Base-by-base conservation (phyloP, 2,329 filamentous ascomycete genomes). In the Blastomyces silverae region DNA sequence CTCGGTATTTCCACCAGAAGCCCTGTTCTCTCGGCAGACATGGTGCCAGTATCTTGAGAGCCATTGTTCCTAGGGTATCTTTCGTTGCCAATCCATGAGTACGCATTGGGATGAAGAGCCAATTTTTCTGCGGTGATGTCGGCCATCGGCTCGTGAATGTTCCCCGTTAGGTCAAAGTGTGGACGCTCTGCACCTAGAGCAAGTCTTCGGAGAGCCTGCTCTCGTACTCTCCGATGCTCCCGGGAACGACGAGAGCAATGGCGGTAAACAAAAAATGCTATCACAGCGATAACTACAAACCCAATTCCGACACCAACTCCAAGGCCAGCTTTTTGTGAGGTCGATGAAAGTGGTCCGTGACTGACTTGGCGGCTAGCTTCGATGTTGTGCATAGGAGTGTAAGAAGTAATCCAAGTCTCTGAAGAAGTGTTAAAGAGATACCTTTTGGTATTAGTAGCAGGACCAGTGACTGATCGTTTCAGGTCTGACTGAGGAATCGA, bases 271-370 rank as follows among this genome's bases (percentile, higher is more conserved):
- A 76, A 81, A 25, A 83, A 69, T 0, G 84, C 31, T 1, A 82
- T 68, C 0, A 82, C 75, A 0, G 79, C 74, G 10, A 85, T 70
- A 1, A 84, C 77, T 0, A 83, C 77, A 1, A 88, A 72, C 1
- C 87, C 88, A 1, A 91, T 75, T 1, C 88, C 87, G 0, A 91
- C 72, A 0, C 88, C 88, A 1, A 88, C 76, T 0, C 87, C 87
- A 0, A 90, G 77, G 0, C 87, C 86, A 4, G 88, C 76, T 59
- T 81, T 83, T 66, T 79, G 79, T 10, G 74, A 70, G 22, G 74
- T 66, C 11, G 69, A 69, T 10, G 76, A 75, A 22, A 74, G 70
- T 5, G 68, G 66, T 5, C 66, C 67, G 7, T 71, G 66, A 8
- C 66, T 67, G 11, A 64, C 64, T 8, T 67, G 64, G 44, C 67